These are phyloP conservation scores for Penicillium rolfsii DNA, from an alignment of 2,329 filamentous ascomycete species.

Conservation along the genomic window DNA sequence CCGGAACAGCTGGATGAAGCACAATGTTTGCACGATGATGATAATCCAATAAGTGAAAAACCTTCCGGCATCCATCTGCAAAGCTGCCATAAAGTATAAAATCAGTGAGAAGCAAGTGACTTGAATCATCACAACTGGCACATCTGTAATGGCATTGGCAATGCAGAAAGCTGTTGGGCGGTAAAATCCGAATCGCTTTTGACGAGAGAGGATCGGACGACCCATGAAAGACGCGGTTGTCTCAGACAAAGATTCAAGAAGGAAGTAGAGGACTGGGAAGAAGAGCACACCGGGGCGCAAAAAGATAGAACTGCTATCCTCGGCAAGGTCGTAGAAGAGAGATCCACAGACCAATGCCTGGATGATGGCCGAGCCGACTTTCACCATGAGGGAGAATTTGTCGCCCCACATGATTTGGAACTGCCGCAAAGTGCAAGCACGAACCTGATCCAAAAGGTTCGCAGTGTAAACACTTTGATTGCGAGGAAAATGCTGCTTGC, in stretches of 20 bases:
- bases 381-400: conserved; percentile 52
- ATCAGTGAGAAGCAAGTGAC: conserved; percentile 61
- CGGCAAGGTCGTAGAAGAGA: conserved; percentile 57
- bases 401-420: conserved; percentile 58
- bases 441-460: conserved; percentile 45
- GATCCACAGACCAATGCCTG: conserved; percentile 50
- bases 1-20: conserved; percentile 57
- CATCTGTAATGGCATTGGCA: conserved; percentile 59
- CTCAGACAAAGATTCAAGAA: conserved; percentile 62
- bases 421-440: conserved; percentile 51
- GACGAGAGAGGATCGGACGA: conserved; percentile 68
- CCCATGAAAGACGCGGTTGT: conserved; percentile 63
- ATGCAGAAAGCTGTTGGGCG: conserved; percentile 62
- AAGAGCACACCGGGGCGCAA: conserved; percentile 62
- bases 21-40: conserved; percentile 55
- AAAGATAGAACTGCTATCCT: conserved; percentile 58
- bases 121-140: conserved; percentile 60
- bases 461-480: conserved; percentile 37
- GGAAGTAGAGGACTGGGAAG: conserved; percentile 64
- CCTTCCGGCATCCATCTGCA: conserved; percentile 58
- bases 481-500: conserved; percentile 37
- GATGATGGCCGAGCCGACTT: conserved; percentile 46
- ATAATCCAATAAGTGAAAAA: conserved; percentile 63
- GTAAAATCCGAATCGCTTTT: conserved; percentile 70
- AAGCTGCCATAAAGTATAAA: conserved; percentile 62